These are phyloP conservation scores for Clonostachys rosea DNA, from an alignment of 2,329 filamentous ascomycete genomes.

Conservation along the genomic window DNA sequence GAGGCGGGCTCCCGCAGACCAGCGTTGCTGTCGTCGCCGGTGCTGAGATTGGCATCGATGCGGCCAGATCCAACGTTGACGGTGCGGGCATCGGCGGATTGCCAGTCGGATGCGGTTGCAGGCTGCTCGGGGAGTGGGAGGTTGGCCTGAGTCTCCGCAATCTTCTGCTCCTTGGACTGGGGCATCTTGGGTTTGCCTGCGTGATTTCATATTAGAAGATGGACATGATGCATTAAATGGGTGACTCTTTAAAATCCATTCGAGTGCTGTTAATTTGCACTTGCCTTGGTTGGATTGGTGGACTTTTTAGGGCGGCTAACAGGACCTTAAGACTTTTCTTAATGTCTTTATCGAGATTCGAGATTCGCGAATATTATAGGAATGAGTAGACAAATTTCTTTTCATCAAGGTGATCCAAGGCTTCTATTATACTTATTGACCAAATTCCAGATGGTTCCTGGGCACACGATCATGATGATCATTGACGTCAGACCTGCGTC, in stretches of 20 bases:
- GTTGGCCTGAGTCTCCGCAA: slow-evolving; percentile 65
- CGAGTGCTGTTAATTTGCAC: neutral
- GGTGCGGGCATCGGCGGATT: slow-evolving; percentile 63
- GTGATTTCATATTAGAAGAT: too few relatives aligned
- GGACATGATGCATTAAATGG: neutral
- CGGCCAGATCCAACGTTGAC: slow-evolving; percentile 67
- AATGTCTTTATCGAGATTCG: neutral
- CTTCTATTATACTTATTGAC: too few relatives aligned
- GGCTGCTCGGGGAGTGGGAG: slow-evolving; percentile 78
- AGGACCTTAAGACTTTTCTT: neutral
- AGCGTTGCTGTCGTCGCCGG: slow-evolving; percentile 37
- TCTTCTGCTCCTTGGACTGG: slow-evolving; percentile 56
- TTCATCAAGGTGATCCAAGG: too few relatives aligned
- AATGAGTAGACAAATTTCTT: neutral
- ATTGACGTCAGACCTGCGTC: too few relatives aligned
- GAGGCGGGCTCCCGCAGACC: slow-evolving; percentile 58
- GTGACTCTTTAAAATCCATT: neutral
- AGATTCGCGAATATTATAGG: neutral
- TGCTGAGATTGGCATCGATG: slow-evolving; percentile 38
- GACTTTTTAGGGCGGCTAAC: neutral
- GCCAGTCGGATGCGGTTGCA: slow-evolving; percentile 71
- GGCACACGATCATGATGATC: too few relatives aligned
- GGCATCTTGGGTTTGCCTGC: slow-evolving; percentile 22
- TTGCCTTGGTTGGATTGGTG: neutral
- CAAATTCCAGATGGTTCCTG: too few relatives aligned